These are phyloP conservation scores for Talaromyces piceae DNA, from an alignment of 2,329 filamentous ascomycete genomes.

Conservation along the genomic window DNA sequence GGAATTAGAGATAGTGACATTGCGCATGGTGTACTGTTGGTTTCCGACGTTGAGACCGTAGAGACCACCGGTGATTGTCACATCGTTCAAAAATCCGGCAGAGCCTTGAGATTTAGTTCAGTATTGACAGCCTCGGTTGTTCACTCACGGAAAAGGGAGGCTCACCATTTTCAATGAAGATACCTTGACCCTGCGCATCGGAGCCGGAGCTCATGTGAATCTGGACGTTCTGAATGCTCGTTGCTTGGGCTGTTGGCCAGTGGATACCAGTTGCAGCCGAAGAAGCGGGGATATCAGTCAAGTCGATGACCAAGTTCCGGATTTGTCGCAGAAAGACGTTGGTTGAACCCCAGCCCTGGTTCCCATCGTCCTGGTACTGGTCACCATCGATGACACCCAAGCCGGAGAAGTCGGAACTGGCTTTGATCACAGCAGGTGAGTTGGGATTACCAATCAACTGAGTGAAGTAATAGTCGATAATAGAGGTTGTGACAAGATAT, in stretches of 20 bases:
- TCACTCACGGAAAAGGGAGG: neutral
- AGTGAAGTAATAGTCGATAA: slow-evolving; percentile 58
- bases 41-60: slow-evolving; percentile 55
- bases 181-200: slow-evolving; percentile 48
- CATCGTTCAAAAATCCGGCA: slow-evolving; percentile 53
- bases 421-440: slow-evolving; percentile 49
- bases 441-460: slow-evolving; percentile 56
- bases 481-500: slow-evolving; percentile 50
- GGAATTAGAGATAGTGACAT: slow-evolving; percentile 46
- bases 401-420: slow-evolving; percentile 46
- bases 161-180: slow-evolving; percentile 52
- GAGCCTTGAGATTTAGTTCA: slow-evolving; percentile 30
- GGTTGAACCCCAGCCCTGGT: slow-evolving; percentile 38
- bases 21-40: slow-evolving; percentile 58
- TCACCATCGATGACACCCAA: slow-evolving; percentile 54
- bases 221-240: slow-evolving; percentile 54
- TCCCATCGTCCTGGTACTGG: slow-evolving; percentile 39
- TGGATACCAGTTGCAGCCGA: slow-evolving; percentile 37
- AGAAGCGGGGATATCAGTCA: slow-evolving; percentile 30
- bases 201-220: slow-evolving; percentile 48
- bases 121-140: no score
- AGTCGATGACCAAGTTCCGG: slow-evolving; percentile 58
- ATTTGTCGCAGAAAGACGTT: slow-evolving; percentile 60
- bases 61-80: slow-evolving; percentile 54
- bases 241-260: slow-evolving; percentile 51